Conservation (phyloP, 768 basidiomycete genomes). For the Rhizopogon vulgaris region DNA sequence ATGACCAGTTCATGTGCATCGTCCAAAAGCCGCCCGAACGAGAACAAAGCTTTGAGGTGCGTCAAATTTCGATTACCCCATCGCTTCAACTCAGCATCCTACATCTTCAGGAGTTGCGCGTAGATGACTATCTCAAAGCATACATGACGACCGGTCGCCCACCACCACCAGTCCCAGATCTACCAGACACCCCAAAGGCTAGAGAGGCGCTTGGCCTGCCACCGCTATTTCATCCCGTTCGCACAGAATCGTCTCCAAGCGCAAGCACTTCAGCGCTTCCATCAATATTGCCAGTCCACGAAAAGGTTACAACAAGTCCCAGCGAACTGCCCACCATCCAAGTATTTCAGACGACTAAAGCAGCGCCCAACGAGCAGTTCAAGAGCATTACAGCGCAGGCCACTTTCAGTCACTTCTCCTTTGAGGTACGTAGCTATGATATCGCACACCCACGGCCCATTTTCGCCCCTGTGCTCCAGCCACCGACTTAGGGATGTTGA, state of each 20-base stretch:
- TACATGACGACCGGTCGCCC: slow-evolving; percentile 41
- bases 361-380: slow-evolving; percentile 18
- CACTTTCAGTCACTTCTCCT: slow-evolving; percentile 29
- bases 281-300: background rate
- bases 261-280: background rate
- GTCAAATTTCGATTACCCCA: background rate
- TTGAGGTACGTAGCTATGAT: slow-evolving; percentile 32
- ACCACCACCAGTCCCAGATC: slow-evolving; percentile 42
- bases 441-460: slow-evolving; percentile 2
- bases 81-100: background rate
- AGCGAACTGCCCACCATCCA: slow-evolving; percentile 14
- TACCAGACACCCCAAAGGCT: slow-evolving; percentile 38
- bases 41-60: slow-evolving; percentile 25
- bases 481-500: slow-evolving; percentile 9
- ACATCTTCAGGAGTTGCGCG: slow-evolving; percentile 44
- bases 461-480: slow-evolving; percentile 1
- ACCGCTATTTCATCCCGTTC: slow-evolving; percentile 43
- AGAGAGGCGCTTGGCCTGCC: slow-evolving; percentile 42
- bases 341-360: slow-evolving; percentile 22
- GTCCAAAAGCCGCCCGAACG: slow-evolving; percentile 2
- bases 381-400: slow-evolving; percentile 36
- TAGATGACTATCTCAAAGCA: slow-evolving; percentile 47
- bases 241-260: slow-evolving; percentile 5
- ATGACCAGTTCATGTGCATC: background rate
- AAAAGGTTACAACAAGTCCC: slow-evolving; percentile 2